These are phyloP conservation scores for Mortierella sp. DNA, from an alignment of 371 early-diverging fungal genomes.

Conservation along the genomic window DNA sequence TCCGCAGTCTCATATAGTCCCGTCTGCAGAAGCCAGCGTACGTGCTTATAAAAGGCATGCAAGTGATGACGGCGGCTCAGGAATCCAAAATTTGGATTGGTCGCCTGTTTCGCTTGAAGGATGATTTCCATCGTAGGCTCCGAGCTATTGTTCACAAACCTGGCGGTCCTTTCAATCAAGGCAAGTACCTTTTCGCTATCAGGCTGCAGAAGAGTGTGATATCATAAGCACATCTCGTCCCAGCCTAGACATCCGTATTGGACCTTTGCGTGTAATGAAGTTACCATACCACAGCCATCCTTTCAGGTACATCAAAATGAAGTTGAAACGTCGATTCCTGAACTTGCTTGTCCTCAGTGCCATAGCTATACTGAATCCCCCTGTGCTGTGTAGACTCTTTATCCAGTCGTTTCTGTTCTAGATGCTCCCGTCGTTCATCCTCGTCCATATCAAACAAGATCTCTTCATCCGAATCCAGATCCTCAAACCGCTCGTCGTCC, in stretches of 20 bases:
- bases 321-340: neutral
- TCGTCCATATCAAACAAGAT: conserved; percentile 58
- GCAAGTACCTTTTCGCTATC: conserved; percentile 60
- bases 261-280: neutral
- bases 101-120: conserved; percentile 74
- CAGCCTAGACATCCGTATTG: neutral
- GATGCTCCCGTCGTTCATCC: conserved; percentile 57
- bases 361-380: conserved; percentile 29
- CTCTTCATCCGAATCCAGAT: conserved; percentile 66
- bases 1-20: conserved; percentile 61
- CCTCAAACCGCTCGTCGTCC: conserved; percentile 38
- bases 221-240: neutral
- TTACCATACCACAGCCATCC: too few species aligned
- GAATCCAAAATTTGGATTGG: conserved; percentile 74
- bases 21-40: conserved; percentile 66
- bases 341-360: conserved; percentile 26
- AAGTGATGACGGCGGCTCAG: conserved; percentile 61
- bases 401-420: conserved; percentile 28
- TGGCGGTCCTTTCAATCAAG: conserved; percentile 74
- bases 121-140: conserved; percentile 72
- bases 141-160: conserved; percentile 61
- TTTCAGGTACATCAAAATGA: too few species aligned
- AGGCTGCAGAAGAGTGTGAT: conserved; percentile 55
- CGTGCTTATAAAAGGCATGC: conserved; percentile 72
- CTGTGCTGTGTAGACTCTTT: conserved; percentile 7